Conservation (phyloP, 2,329 filamentous ascomycete species). For the Pleomassaria siparia region DNA sequence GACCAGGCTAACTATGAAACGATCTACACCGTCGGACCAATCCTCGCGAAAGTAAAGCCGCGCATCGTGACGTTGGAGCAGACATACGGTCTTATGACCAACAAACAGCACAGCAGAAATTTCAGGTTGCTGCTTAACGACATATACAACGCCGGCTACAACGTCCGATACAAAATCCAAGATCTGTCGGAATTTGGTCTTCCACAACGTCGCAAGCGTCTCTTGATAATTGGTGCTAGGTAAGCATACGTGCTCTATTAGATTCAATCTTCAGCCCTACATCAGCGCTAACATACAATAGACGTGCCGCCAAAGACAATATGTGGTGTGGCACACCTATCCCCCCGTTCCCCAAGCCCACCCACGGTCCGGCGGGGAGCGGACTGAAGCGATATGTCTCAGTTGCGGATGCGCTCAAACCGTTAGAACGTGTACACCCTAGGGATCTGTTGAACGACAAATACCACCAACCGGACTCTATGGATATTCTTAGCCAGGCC, state of each 20-base stretch:
- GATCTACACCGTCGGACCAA: slow-evolving; percentile 16
- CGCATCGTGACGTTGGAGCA: slow-evolving; percentile 22
- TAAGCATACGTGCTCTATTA: slow-evolving; percentile 9
- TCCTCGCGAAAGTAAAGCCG: slow-evolving; percentile 18
- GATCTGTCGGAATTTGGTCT: slow-evolving; percentile 25
- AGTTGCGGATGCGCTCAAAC: slow-evolving; percentile 24
- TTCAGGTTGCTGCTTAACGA: slow-evolving; percentile 19
- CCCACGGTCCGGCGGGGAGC: slow-evolving; percentile 20
- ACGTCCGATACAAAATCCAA: slow-evolving; percentile 23
- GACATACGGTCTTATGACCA: slow-evolving; percentile 13
- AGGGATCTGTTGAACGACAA: slow-evolving; percentile 6
- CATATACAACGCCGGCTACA: slow-evolving; percentile 21
- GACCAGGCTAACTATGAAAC: slow-evolving; percentile 26
- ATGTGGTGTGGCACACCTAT: slow-evolving; percentile 27
- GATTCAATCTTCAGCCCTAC: not conserved
- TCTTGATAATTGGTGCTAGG: slow-evolving; percentile 31
- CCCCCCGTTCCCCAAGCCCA: slow-evolving; percentile 31
- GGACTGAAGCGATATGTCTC: slow-evolving; percentile 22
- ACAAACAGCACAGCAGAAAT: slow-evolving; percentile 12
- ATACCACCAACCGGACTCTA: slow-evolving; percentile 20
- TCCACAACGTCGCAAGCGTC: slow-evolving; percentile 24
- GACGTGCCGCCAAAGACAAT: slow-evolving; percentile 9
- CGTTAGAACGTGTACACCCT: slow-evolving; percentile 5
- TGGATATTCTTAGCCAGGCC: slow-evolving; percentile 3
- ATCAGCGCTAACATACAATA: slow-evolving; percentile 12